These are phyloP conservation scores for Aspergillus aculeatus DNA, from an alignment of 2,329 filamentous ascomycete genomes.

Conservation along the genomic window DNA sequence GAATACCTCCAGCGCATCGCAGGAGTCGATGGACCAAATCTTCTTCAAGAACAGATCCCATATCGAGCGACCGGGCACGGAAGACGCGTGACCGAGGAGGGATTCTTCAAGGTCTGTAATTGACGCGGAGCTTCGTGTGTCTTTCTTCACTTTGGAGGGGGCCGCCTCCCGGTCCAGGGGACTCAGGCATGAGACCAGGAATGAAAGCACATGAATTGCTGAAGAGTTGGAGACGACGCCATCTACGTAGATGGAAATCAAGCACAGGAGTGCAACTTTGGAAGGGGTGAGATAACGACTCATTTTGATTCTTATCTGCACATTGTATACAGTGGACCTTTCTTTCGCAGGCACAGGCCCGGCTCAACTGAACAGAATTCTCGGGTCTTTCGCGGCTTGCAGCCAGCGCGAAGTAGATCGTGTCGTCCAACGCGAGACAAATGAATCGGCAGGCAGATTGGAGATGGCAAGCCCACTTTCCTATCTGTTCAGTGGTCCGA, in stretches of 20 bases:
- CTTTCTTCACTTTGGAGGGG: slow-evolving; percentile 24
- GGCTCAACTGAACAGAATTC: neutral
- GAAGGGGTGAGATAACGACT: slow-evolving; percentile 83
- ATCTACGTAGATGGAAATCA: slow-evolving; percentile 79
- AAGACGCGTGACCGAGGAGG: slow-evolving; percentile 47
- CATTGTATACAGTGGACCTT: slow-evolving; percentile 3
- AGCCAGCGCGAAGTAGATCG: neutral
- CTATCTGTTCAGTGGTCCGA: no score
- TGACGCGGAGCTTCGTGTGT: slow-evolving; percentile 35
- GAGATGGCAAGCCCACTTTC: no score
- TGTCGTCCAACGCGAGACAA: no score
- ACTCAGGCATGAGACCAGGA: slow-evolving; percentile 70
- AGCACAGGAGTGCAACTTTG: slow-evolving; percentile 76
- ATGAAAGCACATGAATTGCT: slow-evolving; percentile 74
- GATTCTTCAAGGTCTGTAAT: slow-evolving; percentile 50
- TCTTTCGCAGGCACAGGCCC: neutral
- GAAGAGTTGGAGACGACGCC: slow-evolving; percentile 66
- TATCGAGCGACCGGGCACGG: slow-evolving; percentile 72
- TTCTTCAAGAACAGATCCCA: slow-evolving; percentile 81
- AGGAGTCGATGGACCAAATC: slow-evolving; percentile 79
- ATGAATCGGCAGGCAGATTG: no score
- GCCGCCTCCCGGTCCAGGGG: slow-evolving; percentile 33
- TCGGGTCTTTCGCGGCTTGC: neutral
- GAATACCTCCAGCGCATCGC: slow-evolving; percentile 76
- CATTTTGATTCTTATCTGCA: slow-evolving; percentile 49